Evolutionary conservation across 106 monocot species (phyloP), one percentile per base, ranked within the genome.

Genomic region (Phalaenopsis equestris): DNA sequence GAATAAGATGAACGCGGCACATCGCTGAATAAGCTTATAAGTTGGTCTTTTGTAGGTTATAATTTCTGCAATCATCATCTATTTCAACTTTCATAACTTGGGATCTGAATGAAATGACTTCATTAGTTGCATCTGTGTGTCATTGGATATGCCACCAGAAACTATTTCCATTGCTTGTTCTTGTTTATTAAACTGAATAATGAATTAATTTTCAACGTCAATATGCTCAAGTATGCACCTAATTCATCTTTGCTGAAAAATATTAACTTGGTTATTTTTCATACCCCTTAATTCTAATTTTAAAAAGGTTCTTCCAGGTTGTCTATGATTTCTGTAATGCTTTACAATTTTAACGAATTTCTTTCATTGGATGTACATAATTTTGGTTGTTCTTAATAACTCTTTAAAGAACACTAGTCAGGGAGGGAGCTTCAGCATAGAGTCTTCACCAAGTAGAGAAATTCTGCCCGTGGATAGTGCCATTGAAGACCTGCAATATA

Each of bases 401-500:
- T 30, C 55, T 41, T 1, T 81, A 58, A 52, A 42, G 9, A 76
- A 56, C 42, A 47, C 72, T 77, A 38, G 36, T 52, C 87, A 96
- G 96, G 96, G 86, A 85, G 90, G 89, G 57, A 90, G 75, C 81
- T 83, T 67, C 30, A 86, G 72, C 24, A 42, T 67, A 76, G 92
- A 90, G 37, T 80, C 82, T 77, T 81, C 84, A 41, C 17, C 76
- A 17, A 77, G 36, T 8, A 75, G 82, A 45, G 87, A 86, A 84
- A 82, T 39, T 78, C 82, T 86, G 11, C 75, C 90, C 3, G 72
- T 72, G 18, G 86, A 92, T 81, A 70, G 73, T 52, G 61, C 85
- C 18, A 83, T 97, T 55, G 90, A 94, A 78, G 94, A 97, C 75
- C 24, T 97, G 45, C 92, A 92, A 73, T 85, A 61, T 36, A 90